Evolutionary conservation across 108 stramenopile genomes (phyloP), one percentile per base, ranked within the genome.

Genomic region (Cylindrotheca fusiformis): DNA sequence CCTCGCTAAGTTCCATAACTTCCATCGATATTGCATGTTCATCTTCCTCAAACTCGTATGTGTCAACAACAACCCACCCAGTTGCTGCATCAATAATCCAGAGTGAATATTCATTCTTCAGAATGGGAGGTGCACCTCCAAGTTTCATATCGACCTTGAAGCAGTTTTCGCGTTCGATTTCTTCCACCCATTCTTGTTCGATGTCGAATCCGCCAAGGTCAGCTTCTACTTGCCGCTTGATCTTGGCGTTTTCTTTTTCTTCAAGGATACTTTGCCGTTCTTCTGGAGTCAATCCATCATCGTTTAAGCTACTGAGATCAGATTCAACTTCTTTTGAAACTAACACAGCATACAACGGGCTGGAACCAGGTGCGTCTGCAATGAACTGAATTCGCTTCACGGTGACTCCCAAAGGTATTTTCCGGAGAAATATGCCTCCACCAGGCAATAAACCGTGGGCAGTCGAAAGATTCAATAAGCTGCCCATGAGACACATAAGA

Each of bases 191-290:
- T 60, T 94, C 92, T 61, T 87, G 86, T 58, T 94, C 88, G 32
- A 94, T 71, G 61, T 94, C 92, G 71, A 94, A 94, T 17, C 92
- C 92, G 30, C 92, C 89, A 10, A 94, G 74, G 76, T 94, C 92
- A 32, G 92, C 92, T 65, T 94, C 92, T 6, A 94, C 92, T 71
- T 94, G 92, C 26, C 85, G 77, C 55, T 84, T 75, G 30, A 88
- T 76, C 66, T 71, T 86, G 32, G 76, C 85, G 31, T 67, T 75
- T 67, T 94, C 86, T 62, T 88, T 94, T 56, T 90, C 87, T 49
- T 84, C 87, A 33, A 76, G 80, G 24, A 83, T 61, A 23, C 62
- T 72, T 49, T 88, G 71, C 14, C 87, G 68, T 71, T 94, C 88
- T 72, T 94, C 85, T 18, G 72, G 64, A 25, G 85, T 72, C 26